These are phyloP conservation scores for Pluteus cervinus DNA, from an alignment of 768 basidiomycete genomes.

Conservation along the genomic window DNA sequence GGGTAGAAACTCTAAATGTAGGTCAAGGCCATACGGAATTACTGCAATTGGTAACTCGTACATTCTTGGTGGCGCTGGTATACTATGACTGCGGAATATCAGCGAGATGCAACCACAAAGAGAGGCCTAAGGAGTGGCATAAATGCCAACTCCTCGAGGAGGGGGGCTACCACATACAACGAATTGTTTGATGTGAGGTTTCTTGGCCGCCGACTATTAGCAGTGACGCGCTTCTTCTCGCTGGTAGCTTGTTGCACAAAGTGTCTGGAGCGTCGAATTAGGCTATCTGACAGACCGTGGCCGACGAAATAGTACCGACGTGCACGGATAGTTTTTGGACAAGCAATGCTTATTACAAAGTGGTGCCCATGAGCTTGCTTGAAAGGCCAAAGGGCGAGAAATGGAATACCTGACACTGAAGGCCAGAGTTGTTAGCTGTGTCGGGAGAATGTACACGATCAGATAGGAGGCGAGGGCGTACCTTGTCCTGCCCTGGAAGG, in stretches of 20 bases:
- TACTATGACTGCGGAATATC: no score
- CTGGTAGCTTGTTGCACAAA: constrained; percentile 79
- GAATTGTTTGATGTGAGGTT: constrained; percentile 41
- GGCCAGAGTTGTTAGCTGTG: constrained; percentile 4
- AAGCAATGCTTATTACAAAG: constrained; percentile 71
- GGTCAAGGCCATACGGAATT: no score
- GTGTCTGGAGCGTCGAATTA: constrained; percentile 40
- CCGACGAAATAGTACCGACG: constrained; percentile 49
- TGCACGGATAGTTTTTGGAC: constrained; percentile 88
- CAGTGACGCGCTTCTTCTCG: constrained; percentile 69
- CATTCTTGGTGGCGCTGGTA: no score
- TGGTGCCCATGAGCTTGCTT: constrained; percentile 12
- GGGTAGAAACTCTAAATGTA: constrained; percentile 21
- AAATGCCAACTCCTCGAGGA: no score
- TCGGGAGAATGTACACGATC: constrained; percentile 5
- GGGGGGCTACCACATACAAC: no score
- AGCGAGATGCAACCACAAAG: no score
- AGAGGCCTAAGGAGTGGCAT: no score
- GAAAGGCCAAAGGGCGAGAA: constrained; percentile 5
- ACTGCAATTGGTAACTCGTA: no score
- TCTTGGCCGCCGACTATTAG: constrained; percentile 57
- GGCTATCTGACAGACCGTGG: constrained; percentile 3
- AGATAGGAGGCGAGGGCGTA: constrained; percentile 23
- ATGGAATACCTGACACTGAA: constrained; percentile 59
- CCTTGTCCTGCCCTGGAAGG: constrained; percentile 78